Conservation (phyloP, 2,329 filamentous ascomycete genomes). For the Grosmannia penicillata region DNA sequence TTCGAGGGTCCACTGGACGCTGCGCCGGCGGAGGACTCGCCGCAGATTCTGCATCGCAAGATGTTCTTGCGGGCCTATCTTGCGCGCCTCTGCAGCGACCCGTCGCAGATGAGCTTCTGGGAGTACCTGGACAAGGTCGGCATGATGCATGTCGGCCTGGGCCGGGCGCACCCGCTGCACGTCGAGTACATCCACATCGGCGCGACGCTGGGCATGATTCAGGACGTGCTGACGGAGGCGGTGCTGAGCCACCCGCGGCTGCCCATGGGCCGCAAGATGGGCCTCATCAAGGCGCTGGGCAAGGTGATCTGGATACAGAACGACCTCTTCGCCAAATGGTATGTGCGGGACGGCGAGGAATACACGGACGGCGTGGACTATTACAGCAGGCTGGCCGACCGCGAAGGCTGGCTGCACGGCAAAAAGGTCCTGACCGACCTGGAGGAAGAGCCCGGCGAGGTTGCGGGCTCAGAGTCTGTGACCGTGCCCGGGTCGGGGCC, state of each 20-base stretch:
- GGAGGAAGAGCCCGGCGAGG: background rate
- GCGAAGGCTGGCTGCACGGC: conserved; percentile 50
- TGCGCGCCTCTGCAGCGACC: conserved; percentile 59
- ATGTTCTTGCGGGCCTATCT: conserved; percentile 67
- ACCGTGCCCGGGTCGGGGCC: background rate
- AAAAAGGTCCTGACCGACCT: conserved; percentile 38
- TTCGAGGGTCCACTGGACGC: conserved; percentile 54
- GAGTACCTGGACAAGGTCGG: conserved; percentile 74
- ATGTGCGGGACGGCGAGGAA: conserved; percentile 55
- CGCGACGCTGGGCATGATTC: conserved; percentile 56
- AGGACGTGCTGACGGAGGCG: conserved; percentile 64
- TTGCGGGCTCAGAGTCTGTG: background rate
- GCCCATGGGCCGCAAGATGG: conserved; percentile 52
- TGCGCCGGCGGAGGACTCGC: conserved; percentile 49
- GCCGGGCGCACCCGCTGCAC: conserved; percentile 56
- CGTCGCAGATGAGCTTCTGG: conserved; percentile 65
- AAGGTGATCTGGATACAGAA: conserved; percentile 86
- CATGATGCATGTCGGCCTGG: conserved; percentile 70
- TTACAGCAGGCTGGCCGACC: conserved; percentile 31
- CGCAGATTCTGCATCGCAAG: conserved; percentile 63
- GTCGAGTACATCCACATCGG: conserved; percentile 73
- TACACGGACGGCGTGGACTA: conserved; percentile 28
- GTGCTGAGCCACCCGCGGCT: conserved; percentile 58
- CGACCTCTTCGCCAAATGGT: conserved; percentile 74
- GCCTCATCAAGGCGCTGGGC: conserved; percentile 57